Evolutionary conservation across 2,329 filamentous ascomycete genomes (phyloP).

Genomic region (Fragosphaeria purpurea): DNA sequence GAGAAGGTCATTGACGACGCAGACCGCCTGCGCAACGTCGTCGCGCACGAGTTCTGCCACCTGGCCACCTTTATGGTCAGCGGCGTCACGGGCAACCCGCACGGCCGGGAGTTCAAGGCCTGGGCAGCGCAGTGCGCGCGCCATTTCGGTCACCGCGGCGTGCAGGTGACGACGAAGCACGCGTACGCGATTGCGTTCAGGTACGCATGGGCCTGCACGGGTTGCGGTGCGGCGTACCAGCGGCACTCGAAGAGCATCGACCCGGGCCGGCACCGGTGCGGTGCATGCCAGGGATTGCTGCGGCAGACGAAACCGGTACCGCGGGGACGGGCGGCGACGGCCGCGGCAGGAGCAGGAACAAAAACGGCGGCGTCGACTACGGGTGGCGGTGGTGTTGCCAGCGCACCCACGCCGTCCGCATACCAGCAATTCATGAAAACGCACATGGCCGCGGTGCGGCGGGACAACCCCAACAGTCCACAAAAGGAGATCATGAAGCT

Average conservation of each 20-base stretch:
- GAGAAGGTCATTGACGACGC: constrained; percentile 77
- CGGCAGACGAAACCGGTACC: constrained; percentile 74
- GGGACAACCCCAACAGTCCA: constrained; percentile 43
- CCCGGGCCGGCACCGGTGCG: constrained; percentile 60
- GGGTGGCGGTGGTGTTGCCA: too few relatives aligned
- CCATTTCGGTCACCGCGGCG: constrained; percentile 50
- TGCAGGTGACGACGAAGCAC: constrained; percentile 84
- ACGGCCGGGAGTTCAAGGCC: constrained; percentile 17
- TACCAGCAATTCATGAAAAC: constrained; percentile 52
- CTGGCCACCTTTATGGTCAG: constrained; percentile 84
- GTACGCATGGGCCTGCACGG: constrained; percentile 72
- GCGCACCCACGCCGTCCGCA: constrained; percentile 20
- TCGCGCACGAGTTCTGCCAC: constrained; percentile 97
- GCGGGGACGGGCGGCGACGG: constrained; percentile 25
- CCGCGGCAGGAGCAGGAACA: not conserved
- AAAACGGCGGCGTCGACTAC: constrained; percentile 11
- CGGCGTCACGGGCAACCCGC: constrained; percentile 26
- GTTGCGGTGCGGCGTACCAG: constrained; percentile 64
- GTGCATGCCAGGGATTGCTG: constrained; percentile 60
- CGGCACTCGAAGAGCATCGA: constrained; percentile 83
- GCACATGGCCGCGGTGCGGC: constrained; percentile 53
- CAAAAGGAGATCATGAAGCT: constrained; percentile 62
- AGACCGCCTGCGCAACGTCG: constrained; percentile 69
- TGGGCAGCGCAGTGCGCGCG: constrained; percentile 29
- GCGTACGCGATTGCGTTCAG: constrained; percentile 85